Evolutionary conservation across 2,329 filamentous ascomycete genomes (phyloP).

Genomic region (Laburnicola sp.): DNA sequence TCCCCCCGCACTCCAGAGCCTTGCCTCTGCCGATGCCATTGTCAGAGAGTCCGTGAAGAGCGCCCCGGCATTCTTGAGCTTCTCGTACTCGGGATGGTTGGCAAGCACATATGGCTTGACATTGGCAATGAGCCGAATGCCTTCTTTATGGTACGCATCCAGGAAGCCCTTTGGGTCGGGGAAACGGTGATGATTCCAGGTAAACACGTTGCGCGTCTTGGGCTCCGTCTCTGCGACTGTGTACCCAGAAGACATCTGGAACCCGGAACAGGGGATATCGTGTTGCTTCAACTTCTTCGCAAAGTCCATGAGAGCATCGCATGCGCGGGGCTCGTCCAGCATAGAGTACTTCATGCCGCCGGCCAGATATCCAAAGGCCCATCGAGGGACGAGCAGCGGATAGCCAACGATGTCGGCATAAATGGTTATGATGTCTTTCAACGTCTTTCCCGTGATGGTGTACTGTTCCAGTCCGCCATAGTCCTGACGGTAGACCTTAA

Average conservation of each 20-base stretch:
- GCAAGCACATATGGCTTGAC: constrained; percentile 72
- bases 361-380: constrained; percentile 73
- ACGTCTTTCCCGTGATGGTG: constrained; percentile 65
- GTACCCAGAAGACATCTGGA: constrained; percentile 74
- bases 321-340: constrained; percentile 59
- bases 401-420: constrained; percentile 71
- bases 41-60: constrained; percentile 64
- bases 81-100: constrained; percentile 68
- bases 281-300: constrained; percentile 63
- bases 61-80: constrained; percentile 60
- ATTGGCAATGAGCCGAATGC: constrained; percentile 70
- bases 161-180: constrained; percentile 68
- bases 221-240: constrained; percentile 68
- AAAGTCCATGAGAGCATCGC: constrained; percentile 63
- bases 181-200: constrained; percentile 72
- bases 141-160: constrained; percentile 62
- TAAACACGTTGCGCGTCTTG: constrained; percentile 71
- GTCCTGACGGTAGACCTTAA: constrained; percentile 74
- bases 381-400: constrained; percentile 68
- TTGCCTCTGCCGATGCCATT: constrained; percentile 57
- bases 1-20: constrained; percentile 73
- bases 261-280: constrained; percentile 70
- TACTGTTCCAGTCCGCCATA: constrained; percentile 74
- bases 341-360: constrained; percentile 67
- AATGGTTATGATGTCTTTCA: constrained; percentile 65